Evolutionary conservation across 208 protist genomes (phyloP).

Genomic region (Wallacemonas collosoma): DNA sequence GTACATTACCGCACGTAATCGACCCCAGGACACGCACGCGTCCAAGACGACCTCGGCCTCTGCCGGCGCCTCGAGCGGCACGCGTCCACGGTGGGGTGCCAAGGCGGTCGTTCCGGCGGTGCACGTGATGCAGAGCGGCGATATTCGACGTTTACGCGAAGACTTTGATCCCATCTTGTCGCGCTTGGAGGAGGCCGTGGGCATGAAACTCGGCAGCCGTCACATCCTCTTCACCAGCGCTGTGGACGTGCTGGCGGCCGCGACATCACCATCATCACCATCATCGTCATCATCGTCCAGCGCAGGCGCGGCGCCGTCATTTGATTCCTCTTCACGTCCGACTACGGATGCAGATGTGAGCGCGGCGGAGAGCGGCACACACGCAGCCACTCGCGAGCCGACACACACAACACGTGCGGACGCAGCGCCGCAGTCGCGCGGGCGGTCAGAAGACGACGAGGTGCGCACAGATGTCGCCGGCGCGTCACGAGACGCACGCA

Average conservation of each 20-base stretch:
- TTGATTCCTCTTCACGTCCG: too few relatives aligned
- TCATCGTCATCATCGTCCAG: not conserved
- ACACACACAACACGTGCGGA: too few relatives aligned
- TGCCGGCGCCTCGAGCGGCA: not conserved
- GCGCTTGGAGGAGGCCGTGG: slow-evolving; percentile 73
- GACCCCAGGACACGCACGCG: not conserved
- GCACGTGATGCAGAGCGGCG: slow-evolving; percentile 67
- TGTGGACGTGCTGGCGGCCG: slow-evolving; percentile 47
- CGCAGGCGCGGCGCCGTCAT: too few relatives aligned
- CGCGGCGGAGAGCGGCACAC: slow-evolving; percentile 3
- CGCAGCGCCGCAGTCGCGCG: not conserved
- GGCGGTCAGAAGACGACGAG: not conserved
- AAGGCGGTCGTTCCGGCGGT: slow-evolving; percentile 15
- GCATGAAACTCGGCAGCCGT: slow-evolving; percentile 83
- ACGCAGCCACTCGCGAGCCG: not conserved
- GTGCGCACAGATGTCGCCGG: slow-evolving; percentile 7
- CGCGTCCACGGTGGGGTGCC: not conserved
- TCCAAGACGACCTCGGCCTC: slow-evolving; percentile 15
- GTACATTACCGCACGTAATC: slow-evolving; percentile 39
- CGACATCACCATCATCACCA: slow-evolving; percentile 2
- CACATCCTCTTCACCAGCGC: slow-evolving; percentile 84
- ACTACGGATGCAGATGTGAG: too few relatives aligned
- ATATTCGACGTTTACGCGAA: slow-evolving; percentile 74
- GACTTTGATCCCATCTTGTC: slow-evolving; percentile 83
- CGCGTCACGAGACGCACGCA: not conserved